phyloP scores from a whole-genome alignment of 75 land plant genomes.

The Selaginella tamariscina region DNA sequence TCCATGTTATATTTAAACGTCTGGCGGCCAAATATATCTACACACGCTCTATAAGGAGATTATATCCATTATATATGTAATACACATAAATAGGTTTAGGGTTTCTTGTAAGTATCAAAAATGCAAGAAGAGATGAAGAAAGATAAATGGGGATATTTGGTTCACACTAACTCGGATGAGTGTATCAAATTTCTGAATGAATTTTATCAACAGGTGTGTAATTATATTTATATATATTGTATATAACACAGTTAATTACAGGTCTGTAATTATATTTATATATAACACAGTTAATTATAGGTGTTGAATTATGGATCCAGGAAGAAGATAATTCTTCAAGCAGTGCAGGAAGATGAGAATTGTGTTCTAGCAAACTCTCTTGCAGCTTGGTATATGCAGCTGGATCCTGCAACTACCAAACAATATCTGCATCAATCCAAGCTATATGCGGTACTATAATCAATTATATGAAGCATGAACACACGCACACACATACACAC shows the following conservation, averaged over 20 bases:
- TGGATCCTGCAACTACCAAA: conserved; percentile 11
- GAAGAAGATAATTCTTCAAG: conserved; percentile 45
- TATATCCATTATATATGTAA: too few relatives aligned
- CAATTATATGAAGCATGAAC: too few relatives aligned
- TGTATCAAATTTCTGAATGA: conserved; percentile 57
- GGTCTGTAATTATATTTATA: conserved; percentile 9
- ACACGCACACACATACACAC: too few relatives aligned
- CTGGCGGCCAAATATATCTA: too few relatives aligned
- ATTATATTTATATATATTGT: background rate
- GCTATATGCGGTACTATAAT: background rate
- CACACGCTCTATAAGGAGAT: too few relatives aligned
- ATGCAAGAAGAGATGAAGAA: too few relatives aligned
- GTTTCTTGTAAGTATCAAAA: too few relatives aligned
- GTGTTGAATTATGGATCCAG: conserved; percentile 55
- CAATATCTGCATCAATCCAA: background rate
- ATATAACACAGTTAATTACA: background rate
- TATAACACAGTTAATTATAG: conserved; percentile 16
- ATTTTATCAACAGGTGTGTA: conserved; percentile 33
- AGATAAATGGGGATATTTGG: conserved; percentile 73
- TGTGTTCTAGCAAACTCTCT: conserved; percentile 59
- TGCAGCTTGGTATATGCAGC: conserved; percentile 35
- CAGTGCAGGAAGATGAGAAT: conserved; percentile 31
- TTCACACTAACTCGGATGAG: conserved; percentile 45
- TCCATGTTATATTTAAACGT: too few relatives aligned
- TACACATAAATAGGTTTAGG: too few relatives aligned